phyloP scores from a whole-genome alignment of 73 alveolate genomes.

The Halteria grandinella region DNA sequence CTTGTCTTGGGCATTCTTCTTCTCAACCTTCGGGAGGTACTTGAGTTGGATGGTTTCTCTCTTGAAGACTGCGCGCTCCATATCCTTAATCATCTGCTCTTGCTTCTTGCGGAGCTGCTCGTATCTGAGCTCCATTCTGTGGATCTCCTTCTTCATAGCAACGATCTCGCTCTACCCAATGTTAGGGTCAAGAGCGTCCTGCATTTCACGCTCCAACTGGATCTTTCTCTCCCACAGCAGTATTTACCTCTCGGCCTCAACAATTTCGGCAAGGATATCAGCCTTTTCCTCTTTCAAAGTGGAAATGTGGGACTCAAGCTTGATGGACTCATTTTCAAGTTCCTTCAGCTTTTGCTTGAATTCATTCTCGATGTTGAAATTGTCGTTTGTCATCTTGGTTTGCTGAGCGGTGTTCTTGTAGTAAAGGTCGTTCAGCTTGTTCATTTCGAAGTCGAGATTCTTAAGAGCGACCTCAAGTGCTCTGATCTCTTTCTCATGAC shows the following conservation, averaged over 20 bases:
- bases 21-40: slow-evolving; percentile 88
- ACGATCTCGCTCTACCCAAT: slow-evolving; percentile 96
- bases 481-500: slow-evolving; percentile 93
- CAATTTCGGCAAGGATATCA: slow-evolving; percentile 94
- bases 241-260: slow-evolving; percentile 97
- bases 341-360: slow-evolving; percentile 93
- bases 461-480: slow-evolving; percentile 91
- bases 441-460: slow-evolving; percentile 95
- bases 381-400: slow-evolving; percentile 88
- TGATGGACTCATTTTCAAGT: slow-evolving; percentile 91
- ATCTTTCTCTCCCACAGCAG: slow-evolving; percentile 98
- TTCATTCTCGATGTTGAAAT: slow-evolving; percentile 91
- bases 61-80: slow-evolving; percentile 98
- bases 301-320: slow-evolving; percentile 92
- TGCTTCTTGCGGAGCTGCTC: slow-evolving; percentile 89
- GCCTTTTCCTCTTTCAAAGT: slow-evolving; percentile 95
- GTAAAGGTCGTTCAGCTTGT: slow-evolving; percentile 89
- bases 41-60: slow-evolving; percentile 96
- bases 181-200: slow-evolving; percentile 96
- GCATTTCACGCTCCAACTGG: slow-evolving; percentile 98
- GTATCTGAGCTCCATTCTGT: slow-evolving; percentile 94
- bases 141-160: slow-evolving; percentile 95
- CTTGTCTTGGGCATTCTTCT: slow-evolving; percentile 70
- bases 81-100: slow-evolving; percentile 93
- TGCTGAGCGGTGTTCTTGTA: slow-evolving; percentile 87